Conservation (phyloP, 2,329 filamentous ascomycete genomes). For the Xylaria sp. region DNA sequence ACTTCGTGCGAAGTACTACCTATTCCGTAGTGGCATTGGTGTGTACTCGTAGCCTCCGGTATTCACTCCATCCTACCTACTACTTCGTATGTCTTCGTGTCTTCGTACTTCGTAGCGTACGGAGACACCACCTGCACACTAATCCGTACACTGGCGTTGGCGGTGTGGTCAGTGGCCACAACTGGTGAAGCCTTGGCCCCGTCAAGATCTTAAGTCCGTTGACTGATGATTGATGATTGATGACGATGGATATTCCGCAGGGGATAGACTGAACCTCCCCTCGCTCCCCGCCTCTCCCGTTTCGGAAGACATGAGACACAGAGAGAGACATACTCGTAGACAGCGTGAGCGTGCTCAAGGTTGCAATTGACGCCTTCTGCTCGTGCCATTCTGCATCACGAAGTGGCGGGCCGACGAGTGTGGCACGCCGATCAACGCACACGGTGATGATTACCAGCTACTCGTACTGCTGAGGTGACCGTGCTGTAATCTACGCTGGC, state of each 20-base stretch:
- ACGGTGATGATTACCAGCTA: conserved; percentile 21
- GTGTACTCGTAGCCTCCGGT: no score
- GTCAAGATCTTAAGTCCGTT: no score
- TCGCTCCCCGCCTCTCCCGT: no score
- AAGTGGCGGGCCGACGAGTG: conserved; percentile 18
- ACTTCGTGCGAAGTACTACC: no score
- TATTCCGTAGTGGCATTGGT: no score
- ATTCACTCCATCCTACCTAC: no score
- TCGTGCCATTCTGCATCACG: conserved; percentile 14
- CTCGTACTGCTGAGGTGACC: conserved; percentile 5
- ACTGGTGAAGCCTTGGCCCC: no score
- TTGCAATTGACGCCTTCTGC: conserved; percentile 12
- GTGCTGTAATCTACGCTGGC: conserved; percentile 3
- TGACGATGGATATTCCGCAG: no score
- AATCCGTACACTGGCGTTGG: neutral
- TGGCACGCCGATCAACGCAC: conserved; percentile 18
- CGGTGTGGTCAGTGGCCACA: neutral
- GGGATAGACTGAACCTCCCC: no score
- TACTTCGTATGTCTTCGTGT: no score
- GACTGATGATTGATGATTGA: no score
- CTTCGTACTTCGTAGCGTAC: no score
- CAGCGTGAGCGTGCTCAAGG: conserved; percentile 2
- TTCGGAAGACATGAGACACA: neutral
- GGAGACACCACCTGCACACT: neutral
- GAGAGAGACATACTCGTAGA: neutral